phyloP scores from a whole-genome alignment of 805 yeast species.

The Saturnispora mendoncae region DNA sequence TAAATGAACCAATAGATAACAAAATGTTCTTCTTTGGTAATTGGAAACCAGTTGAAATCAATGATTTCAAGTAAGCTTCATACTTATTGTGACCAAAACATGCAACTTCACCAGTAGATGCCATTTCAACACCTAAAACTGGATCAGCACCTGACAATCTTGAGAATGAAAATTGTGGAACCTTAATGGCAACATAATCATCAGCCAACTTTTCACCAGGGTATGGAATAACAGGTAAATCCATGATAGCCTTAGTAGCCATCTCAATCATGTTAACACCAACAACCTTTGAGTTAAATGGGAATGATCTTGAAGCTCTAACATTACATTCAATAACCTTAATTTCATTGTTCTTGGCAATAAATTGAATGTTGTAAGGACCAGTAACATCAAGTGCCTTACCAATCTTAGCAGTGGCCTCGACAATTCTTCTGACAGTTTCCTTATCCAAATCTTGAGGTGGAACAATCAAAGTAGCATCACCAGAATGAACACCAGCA shows the following conservation, averaged over 20 bases:
- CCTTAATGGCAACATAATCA: slow-evolving; percentile 92
- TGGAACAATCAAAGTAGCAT: slow-evolving; percentile 90
- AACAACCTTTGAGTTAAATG: slow-evolving; percentile 94
- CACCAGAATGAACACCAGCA: slow-evolving; percentile 99
- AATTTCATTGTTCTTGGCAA: slow-evolving; percentile 54
- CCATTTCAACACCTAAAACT: slow-evolving; percentile 97
- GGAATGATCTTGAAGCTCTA: slow-evolving; percentile 98
- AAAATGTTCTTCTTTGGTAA: slow-evolving; percentile 91
- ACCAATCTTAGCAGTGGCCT: slow-evolving; percentile 89
- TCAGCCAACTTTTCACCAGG: slow-evolving; percentile 85
- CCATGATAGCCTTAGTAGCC: slow-evolving; percentile 95
- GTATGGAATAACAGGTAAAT: slow-evolving; percentile 77
- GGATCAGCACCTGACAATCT: slow-evolving; percentile 98
- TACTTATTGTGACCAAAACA: slow-evolving; percentile 92
- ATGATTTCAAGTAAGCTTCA: slow-evolving; percentile 93
- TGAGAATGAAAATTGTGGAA: slow-evolving; percentile 95
- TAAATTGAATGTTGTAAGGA: slow-evolving; percentile 97
- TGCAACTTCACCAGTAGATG: slow-evolving; percentile 98
- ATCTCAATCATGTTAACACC: slow-evolving; percentile 94
- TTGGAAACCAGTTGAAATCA: slow-evolving; percentile 91
- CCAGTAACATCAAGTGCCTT: slow-evolving; percentile 93
- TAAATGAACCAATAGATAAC: slow-evolving; percentile 91
- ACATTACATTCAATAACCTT: slow-evolving; percentile 98
- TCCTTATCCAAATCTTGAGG: slow-evolving; percentile 70
- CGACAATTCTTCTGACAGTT: slow-evolving; percentile 66